A percentile compares a stretch with the other conserved stretches of the same genome.
phyloP scores from a whole-genome alignment of 108 stramenopile species.

The Bacterosira constricta region DNA sequence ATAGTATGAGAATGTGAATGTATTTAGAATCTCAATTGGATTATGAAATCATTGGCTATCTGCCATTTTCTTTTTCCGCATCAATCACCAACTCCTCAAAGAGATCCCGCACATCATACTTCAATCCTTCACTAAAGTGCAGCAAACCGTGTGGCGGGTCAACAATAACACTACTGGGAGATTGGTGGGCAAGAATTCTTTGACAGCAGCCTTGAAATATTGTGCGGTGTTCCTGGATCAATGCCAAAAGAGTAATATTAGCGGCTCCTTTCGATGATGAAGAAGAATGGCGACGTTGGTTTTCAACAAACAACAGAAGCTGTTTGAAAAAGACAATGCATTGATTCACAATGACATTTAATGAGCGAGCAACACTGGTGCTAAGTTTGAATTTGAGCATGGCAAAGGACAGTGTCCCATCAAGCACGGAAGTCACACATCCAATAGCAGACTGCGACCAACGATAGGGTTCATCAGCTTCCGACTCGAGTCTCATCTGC shows the following conservation, averaged over 20 bases:
- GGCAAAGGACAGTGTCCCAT: constrained; percentile 8
- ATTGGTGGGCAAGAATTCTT: constrained; percentile 10
- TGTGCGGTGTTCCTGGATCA: constrained; percentile 27
- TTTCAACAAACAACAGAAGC: constrained; percentile 23
- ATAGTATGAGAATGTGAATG: not conserved
- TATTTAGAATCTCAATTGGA: not conserved
- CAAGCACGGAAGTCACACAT: constrained; percentile 27
- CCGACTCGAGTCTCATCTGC: constrained; percentile 34
- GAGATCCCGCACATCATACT: constrained; percentile 22
- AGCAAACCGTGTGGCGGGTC: constrained; percentile 14
- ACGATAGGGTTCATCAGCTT: constrained; percentile 8
- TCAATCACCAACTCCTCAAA: constrained; percentile 30
- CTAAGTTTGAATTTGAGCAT: not conserved
- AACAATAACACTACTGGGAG: not conserved
- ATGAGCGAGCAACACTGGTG: not conserved
- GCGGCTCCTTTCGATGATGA: constrained; percentile 12
- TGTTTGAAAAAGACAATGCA: constrained; percentile 41
- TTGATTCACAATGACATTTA: constrained; percentile 25
- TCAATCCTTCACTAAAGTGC: constrained; percentile 24
- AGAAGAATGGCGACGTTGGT: not conserved
- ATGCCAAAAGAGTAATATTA: constrained; percentile 1
- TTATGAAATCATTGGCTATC: not conserved
- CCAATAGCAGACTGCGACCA: constrained; percentile 46
- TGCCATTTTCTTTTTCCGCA: not conserved
- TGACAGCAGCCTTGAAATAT: constrained; percentile 36